These are phyloP conservation scores for Nannochloropsis gaditana DNA, from an alignment of 108 stramenopile genomes.

Conservation along the genomic window DNA sequence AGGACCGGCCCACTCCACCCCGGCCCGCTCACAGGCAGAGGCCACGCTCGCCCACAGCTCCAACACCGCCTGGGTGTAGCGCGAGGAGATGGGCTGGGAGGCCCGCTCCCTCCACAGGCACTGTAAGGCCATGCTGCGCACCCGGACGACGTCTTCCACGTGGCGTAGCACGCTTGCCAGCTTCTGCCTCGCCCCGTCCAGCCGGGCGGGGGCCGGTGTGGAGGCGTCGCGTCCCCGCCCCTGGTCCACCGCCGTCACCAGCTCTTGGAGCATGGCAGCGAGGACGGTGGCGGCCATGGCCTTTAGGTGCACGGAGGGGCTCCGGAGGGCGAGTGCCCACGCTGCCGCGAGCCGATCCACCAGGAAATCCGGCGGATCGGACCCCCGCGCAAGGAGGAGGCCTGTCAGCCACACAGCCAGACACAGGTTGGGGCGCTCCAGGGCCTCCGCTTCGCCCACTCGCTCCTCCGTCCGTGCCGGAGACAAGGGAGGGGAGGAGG, in stretches of 20 bases:
- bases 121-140: background rate
- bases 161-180: background rate
- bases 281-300: background rate
- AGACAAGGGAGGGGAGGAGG: background rate
- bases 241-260: too few species aligned
- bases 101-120: conserved; percentile 19
- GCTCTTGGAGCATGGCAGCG: background rate
- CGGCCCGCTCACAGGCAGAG: background rate
- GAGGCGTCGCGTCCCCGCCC: background rate
- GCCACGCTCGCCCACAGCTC: background rate
- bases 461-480: background rate
- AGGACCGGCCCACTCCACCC: background rate
- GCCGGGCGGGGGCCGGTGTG: background rate
- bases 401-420: background rate
- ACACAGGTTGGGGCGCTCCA: background rate
- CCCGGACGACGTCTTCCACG: background rate
- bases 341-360: background rate
- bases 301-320: background rate
- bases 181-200: background rate
- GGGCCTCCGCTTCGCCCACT: background rate
- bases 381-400: background rate
- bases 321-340: background rate
- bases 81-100: conserved; percentile 19
- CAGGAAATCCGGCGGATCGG: background rate
- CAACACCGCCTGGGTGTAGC: background rate